Percentiles rank a stretch among this genome's conserved stretches.
phyloP scores from a whole-genome alignment of 2,329 filamentous ascomycete genomes.

The Cladobotryum protrusum region DNA sequence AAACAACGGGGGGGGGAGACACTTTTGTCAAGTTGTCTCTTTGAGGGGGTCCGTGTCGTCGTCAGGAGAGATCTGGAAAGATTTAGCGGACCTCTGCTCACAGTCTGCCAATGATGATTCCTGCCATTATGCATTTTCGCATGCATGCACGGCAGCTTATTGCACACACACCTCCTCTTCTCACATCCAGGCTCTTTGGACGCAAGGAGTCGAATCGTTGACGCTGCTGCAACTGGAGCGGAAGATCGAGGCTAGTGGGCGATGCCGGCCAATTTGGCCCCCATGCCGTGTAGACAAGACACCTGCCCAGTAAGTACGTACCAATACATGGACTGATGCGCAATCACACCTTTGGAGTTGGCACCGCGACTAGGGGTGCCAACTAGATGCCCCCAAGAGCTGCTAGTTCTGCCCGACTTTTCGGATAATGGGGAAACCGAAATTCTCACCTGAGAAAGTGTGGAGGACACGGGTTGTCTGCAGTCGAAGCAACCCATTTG shows the following conservation, averaged over 20 bases:
- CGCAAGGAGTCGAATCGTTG: no score
- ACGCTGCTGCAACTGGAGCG: background rate
- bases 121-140: background rate
- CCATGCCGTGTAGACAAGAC: background rate
- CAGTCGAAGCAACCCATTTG: background rate
- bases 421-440: background rate
- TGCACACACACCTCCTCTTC: background rate
- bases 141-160: background rate
- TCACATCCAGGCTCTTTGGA: no score
- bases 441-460: background rate
- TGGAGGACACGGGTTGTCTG: background rate
- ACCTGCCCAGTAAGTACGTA: background rate
- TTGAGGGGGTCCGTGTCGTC: no score
- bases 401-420: background rate
- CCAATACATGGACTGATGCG: background rate
- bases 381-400: no score
- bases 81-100: background rate
- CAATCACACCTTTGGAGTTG: background rate
- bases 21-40: no score
- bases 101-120: background rate
- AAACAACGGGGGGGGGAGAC: no score
- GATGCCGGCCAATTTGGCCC: constrained; percentile 4
- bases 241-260: constrained; percentile 9
- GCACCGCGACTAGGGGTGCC: no score
- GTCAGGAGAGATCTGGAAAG: constrained; percentile 1